These are phyloP conservation scores for Cercospora sp. DNA, from an alignment of 2,329 filamentous ascomycete genomes.

Conservation along the genomic window DNA sequence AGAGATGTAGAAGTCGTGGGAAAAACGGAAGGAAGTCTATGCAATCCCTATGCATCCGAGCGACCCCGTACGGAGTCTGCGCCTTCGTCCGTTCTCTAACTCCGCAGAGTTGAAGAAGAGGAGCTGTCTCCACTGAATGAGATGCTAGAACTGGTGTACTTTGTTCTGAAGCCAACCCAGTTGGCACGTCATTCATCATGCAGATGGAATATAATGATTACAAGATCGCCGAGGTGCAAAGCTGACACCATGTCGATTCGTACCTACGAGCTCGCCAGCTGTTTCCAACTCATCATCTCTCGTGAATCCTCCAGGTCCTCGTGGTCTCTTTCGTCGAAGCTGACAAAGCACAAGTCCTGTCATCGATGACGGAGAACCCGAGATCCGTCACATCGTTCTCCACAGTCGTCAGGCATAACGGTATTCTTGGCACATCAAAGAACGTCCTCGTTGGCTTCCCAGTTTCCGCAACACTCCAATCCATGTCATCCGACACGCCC, in stretches of 20 bases:
- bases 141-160: not conserved
- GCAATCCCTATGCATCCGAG: constrained; percentile 1
- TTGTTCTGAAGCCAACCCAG: not conserved
- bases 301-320: constrained; percentile 29
- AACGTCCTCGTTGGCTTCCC: not conserved
- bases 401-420: constrained; percentile 34
- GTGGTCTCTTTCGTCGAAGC: constrained; percentile 30
- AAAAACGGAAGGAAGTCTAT: not conserved
- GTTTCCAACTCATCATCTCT: constrained; percentile 20
- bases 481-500: constrained; percentile 2
- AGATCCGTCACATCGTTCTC: constrained; percentile 32
- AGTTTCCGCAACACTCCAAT: not conserved
- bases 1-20: not conserved
- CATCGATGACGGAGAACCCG: constrained; percentile 23
- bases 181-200: not conserved
- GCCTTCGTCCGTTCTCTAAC: not conserved
- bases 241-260: not conserved
- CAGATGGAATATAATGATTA: not conserved
- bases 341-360: constrained; percentile 22
- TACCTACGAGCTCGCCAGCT: not conserved
- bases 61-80: not conserved
- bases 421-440: constrained; percentile 26
- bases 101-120: not conserved
- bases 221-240: not conserved
- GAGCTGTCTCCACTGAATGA: not conserved